These are phyloP conservation scores for Magnusiomyces paraingens DNA, from an alignment of 1,139 yeast genomes.

Conservation along the genomic window DNA sequence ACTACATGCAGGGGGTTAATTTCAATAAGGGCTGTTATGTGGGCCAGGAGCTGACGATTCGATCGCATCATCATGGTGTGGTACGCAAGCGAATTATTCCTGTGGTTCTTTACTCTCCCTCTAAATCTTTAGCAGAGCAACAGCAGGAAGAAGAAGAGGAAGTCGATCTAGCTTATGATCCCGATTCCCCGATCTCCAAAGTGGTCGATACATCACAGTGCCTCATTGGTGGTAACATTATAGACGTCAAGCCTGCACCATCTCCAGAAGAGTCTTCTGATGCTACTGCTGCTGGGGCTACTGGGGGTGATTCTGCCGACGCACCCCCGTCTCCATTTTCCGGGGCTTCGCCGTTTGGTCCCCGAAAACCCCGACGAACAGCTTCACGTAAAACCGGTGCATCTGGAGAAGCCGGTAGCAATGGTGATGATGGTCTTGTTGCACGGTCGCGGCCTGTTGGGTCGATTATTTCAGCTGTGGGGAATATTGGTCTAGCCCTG, in stretches of 20 bases:
- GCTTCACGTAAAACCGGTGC: slow-evolving; percentile 7
- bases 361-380: not conserved
- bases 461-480: slow-evolving; percentile 48
- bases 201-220: slow-evolving; percentile 12
- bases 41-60: slow-evolving; percentile 90
- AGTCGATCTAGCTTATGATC: slow-evolving; percentile 22
- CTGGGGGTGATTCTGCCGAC: not conserved
- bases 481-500: slow-evolving; percentile 62
- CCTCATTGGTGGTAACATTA: slow-evolving; percentile 12
- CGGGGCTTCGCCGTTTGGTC: slow-evolving; percentile 11
- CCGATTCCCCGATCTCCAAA: slow-evolving; percentile 15
- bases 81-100: slow-evolving; percentile 80
- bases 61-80: slow-evolving; percentile 79
- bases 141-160: slow-evolving; percentile 18
- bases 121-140: slow-evolving; percentile 16
- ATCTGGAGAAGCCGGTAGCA: not conserved
- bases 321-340: slow-evolving; percentile 1
- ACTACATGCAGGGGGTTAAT: slow-evolving; percentile 75
- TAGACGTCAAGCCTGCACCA: slow-evolving; percentile 8
- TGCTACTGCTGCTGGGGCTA: not conserved
- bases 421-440: not conserved
- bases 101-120: slow-evolving; percentile 41
- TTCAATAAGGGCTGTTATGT: slow-evolving; percentile 91
- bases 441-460: slow-evolving; percentile 37
- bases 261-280: slow-evolving; percentile 1